Percentiles rank a stretch among this genome's conserved stretches.
Evolutionary conservation across 768 basidiomycete genomes (phyloP).

Genomic region (Ramaria sp.): DNA sequence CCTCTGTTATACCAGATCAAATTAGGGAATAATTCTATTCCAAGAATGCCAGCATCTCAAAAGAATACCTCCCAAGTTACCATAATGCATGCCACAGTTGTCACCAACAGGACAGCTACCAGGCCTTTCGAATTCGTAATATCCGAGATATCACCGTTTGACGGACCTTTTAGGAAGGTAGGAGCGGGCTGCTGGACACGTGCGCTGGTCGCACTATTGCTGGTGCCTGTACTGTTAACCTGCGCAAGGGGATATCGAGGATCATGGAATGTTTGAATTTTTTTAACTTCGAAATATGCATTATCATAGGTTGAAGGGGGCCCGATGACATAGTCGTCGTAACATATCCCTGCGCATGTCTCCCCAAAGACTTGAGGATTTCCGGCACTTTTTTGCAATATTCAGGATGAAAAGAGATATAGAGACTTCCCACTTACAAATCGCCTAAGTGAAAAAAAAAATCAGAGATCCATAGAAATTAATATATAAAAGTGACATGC

Average conservation of each 20-base stretch:
- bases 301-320: conserved; percentile 47
- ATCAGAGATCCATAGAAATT: conserved; percentile 20
- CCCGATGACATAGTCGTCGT: conserved; percentile 59
- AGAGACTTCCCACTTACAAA: background rate
- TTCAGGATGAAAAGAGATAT: background rate
- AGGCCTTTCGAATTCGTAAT: no score
- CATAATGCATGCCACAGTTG: no score
- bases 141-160: no score
- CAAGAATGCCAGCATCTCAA: no score
- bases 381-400: conserved; percentile 35
- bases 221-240: no score
- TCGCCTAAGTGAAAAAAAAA: background rate
- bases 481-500: conserved; percentile 24
- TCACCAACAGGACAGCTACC: no score
- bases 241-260: background rate
- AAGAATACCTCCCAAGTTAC: no score
- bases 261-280: conserved; percentile 34
- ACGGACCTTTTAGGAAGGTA: background rate
- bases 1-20: no score
- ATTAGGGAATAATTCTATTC: no score
- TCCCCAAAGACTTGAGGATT: conserved; percentile 37
- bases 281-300: conserved; percentile 65
- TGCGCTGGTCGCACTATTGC: background rate
- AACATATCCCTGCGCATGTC: conserved; percentile 56
- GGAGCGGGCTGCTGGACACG: background rate